Base-by-base conservation (phyloP, 2,329 filamentous ascomycete species). In the Cadophora sp. region DNA sequence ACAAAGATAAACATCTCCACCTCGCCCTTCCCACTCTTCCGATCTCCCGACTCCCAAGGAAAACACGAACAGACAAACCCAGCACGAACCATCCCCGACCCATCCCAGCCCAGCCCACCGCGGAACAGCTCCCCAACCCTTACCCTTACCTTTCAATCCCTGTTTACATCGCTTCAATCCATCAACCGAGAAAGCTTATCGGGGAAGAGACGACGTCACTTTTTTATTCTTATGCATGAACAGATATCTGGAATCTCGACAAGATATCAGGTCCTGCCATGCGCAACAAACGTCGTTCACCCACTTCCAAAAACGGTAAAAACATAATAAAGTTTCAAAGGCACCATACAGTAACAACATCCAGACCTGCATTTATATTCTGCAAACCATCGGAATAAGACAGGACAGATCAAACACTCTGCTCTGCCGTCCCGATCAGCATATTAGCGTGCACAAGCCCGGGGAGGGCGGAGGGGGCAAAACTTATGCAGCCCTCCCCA, bases 121-220 rank as follows among this genome's bases (percentile, higher is more conserved):
- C 45, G 45, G 45, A 20, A 48, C 45, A 48, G 18, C 45, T 20
- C 27, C 27, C 27, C 4, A 8, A 20, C n/a, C 20, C 9, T 20
- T 5, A 20, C n/a, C 20, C 9, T 20, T 5, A 36, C 30, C 3
- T 5, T 5, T 4, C 3, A 18, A 20, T 39, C 36, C 55, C 55
- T 58, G 55, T 43, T 41, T 14, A 41, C 27, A 3, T 56, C 45
- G 45, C 45, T 48, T 48, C 18, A 4, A 16, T 41, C 53, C 8
- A 14, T 13, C 55, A 58, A 14, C 55, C 55, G 55, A 58, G 55
- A 58, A 58, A 58, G 55, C 55, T 58, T 58, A 58, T 58, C 55
- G 53, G 20, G 14, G 53, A 22, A 11, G 18, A 22, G 9, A 58
- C 55, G 36, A 58, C 20, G 36, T 43, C 55, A 48, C n/a, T 48